A percentile compares a stretch with the other conserved stretches of the same genome.
These are phyloP conservation scores for Misopates orontium DNA, from an alignment of 257 asterid genomes.

Conservation along the genomic window DNA sequence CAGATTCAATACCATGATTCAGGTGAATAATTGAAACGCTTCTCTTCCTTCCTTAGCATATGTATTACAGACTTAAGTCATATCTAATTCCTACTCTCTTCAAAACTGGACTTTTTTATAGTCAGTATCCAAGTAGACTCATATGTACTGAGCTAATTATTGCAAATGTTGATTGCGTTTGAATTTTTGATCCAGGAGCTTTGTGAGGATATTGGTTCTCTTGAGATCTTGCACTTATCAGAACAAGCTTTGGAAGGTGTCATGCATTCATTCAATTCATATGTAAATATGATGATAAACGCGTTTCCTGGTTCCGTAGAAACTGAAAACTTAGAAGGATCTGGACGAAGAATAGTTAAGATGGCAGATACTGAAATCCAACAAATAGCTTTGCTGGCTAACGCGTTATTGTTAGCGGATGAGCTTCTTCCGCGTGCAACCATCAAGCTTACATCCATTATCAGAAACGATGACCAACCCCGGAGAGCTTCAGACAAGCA, in stretches of 20 bases:
- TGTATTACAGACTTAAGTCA: background rate
- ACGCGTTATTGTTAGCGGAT: slow-evolving; percentile 72
- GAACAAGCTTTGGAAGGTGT: slow-evolving; percentile 79
- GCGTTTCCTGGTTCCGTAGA: slow-evolving; percentile 83
- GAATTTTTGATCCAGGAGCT: slow-evolving; percentile 54
- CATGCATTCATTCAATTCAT: slow-evolving; percentile 61
- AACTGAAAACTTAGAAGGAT: slow-evolving; percentile 70
- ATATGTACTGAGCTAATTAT: background rate
- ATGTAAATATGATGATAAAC: slow-evolving; percentile 57
- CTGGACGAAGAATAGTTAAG: slow-evolving; percentile 66
- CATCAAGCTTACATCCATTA: slow-evolving; percentile 45
- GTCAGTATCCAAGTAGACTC: no score
- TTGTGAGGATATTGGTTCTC: slow-evolving; percentile 86
- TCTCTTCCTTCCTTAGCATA: background rate
- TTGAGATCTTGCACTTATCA: slow-evolving; percentile 63
- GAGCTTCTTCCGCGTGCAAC: slow-evolving; percentile 88
- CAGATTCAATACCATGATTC: slow-evolving; percentile 80
- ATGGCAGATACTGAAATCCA: slow-evolving; percentile 69
- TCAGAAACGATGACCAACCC: slow-evolving; percentile 43
- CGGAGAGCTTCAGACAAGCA: slow-evolving; percentile 45
- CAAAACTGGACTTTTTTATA: no score
- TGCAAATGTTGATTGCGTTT: background rate
- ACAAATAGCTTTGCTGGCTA: slow-evolving; percentile 70
- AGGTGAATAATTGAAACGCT: slow-evolving; percentile 44
- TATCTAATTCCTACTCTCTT: background rate